These are phyloP conservation scores for Penicillium herquei DNA, from an alignment of 495 filamentous ascomycete genomes.

Conservation along the genomic window DNA sequence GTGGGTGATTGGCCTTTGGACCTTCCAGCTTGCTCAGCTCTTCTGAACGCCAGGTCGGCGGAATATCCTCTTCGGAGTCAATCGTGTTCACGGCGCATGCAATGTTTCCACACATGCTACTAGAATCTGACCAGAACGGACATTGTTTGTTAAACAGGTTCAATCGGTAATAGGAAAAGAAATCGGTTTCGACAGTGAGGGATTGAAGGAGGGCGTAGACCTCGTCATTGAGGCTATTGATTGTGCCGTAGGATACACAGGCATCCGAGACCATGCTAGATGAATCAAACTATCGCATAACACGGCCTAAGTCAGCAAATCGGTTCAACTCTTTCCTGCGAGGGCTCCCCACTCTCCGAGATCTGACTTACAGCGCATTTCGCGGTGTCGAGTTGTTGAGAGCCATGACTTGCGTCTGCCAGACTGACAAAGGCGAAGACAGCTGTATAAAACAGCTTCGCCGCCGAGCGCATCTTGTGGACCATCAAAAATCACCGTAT, in stretches of 20 bases:
- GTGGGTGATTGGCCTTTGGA: conserved; percentile 84
- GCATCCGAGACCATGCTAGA: conserved; percentile 75
- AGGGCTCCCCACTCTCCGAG: not conserved
- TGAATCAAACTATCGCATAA: conserved; percentile 56
- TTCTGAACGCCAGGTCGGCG: conserved; percentile 83
- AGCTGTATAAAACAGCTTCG: conserved; percentile 71
- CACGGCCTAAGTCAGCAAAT: conserved; percentile 3
- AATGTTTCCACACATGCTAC: conserved; percentile 95
- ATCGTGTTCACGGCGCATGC: conserved; percentile 96
- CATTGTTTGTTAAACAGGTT: conserved; percentile 96
- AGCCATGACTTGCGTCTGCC: conserved; percentile 38
- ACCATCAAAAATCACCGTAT: conserved; percentile 1
- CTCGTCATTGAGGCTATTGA: conserved; percentile 61
- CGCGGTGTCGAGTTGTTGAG: conserved; percentile 38
- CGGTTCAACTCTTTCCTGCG: not conserved
- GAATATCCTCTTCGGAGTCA: conserved; percentile 92
- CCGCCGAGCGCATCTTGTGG: conserved; percentile 61
- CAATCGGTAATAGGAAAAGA: conserved; percentile 94
- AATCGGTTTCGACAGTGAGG: conserved; percentile 85
- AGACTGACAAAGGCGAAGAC: conserved; percentile 69
- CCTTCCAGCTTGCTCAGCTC: conserved; percentile 92
- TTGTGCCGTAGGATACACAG: conserved; percentile 80
- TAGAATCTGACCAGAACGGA: conserved; percentile 92
- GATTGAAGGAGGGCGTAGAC: conserved; percentile 78
- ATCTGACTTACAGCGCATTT: conserved; percentile 66